A percentile compares a stretch with the other conserved stretches of the same genome.
Conservation (phyloP, 2,329 filamentous ascomycete genomes). For the Lachnellula cervina region DNA sequence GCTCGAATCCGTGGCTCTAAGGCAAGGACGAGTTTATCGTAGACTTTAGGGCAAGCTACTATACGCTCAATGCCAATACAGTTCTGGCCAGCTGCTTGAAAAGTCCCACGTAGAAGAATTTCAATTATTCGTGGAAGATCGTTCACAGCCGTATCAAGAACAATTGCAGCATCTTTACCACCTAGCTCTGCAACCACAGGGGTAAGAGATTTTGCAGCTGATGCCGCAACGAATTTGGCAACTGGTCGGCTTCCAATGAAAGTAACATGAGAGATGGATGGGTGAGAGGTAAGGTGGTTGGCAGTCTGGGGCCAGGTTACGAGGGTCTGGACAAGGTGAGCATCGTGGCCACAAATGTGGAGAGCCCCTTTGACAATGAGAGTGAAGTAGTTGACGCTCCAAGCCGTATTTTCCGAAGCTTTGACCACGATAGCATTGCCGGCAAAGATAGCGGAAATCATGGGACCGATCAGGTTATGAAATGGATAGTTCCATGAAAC, state of each 20-base stretch:
- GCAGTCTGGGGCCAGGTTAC: slow-evolving; percentile 86
- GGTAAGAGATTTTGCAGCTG: slow-evolving; percentile 79
- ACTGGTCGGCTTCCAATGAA: slow-evolving; percentile 91
- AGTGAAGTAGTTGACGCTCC: slow-evolving; percentile 81
- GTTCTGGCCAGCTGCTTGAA: slow-evolving; percentile 94
- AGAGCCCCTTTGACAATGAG: slow-evolving; percentile 75
- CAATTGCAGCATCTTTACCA: slow-evolving; percentile 87
- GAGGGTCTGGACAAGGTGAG: slow-evolving; percentile 76
- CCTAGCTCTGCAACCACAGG: slow-evolving; percentile 88
- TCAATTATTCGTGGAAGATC: slow-evolving; percentile 71
- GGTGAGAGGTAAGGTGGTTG: slow-evolving; percentile 76
- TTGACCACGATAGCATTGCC: slow-evolving; percentile 93
- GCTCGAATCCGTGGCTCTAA: slow-evolving; percentile 69
- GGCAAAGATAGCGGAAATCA: slow-evolving; percentile 85
- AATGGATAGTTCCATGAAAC: slow-evolving; percentile 98
- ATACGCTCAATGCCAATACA: slow-evolving; percentile 96
- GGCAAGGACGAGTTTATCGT: slow-evolving; percentile 64
- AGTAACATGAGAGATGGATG: slow-evolving; percentile 79
- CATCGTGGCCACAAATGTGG: slow-evolving; percentile 73
- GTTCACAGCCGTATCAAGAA: slow-evolving; percentile 66
- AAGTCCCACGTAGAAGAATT: slow-evolving; percentile 84
- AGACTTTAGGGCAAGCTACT: slow-evolving; percentile 71
- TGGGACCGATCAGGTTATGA: slow-evolving; percentile 87
- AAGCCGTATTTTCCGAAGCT: slow-evolving; percentile 90
- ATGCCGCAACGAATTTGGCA: slow-evolving; percentile 81